Percentiles rank a stretch among this genome's conserved stretches.
Conservation (phyloP, 805 yeast genomes). For the Saccharomycopsis microspora region DNA sequence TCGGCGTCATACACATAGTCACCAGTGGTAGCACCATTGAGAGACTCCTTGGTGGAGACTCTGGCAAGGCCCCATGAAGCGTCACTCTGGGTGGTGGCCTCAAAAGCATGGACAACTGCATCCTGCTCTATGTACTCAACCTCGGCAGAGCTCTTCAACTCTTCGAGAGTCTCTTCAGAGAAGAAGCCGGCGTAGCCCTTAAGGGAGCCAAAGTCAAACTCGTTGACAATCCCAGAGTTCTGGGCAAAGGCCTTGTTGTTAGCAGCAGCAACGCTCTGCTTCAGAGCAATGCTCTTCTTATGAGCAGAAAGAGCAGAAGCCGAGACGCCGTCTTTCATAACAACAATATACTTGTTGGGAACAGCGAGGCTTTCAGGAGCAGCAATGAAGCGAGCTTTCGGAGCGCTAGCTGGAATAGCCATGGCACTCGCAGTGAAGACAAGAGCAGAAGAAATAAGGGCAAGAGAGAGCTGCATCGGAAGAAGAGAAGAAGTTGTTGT, state of each 20-base stretch:
- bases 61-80: conserved; percentile 73
- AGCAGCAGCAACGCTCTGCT: conserved; percentile 10
- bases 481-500: background rate
- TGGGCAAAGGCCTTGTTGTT: conserved; percentile 13
- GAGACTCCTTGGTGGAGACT: conserved; percentile 49
- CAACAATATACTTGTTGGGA: conserved; percentile 74
- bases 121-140: conserved; percentile 59
- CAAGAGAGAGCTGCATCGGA: background rate
- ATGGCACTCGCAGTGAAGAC: background rate
- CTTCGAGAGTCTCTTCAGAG: conserved; percentile 58
- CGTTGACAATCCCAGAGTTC: conserved; percentile 41
- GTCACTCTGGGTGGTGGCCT: conserved; percentile 36
- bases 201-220: conserved; percentile 36
- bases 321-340: conserved; percentile 57
- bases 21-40: conserved; percentile 39
- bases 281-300: conserved; percentile 40
- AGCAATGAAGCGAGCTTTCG: background rate
- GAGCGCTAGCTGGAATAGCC: background rate
- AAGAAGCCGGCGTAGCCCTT: conserved; percentile 82
- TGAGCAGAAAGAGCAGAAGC: conserved; percentile 49
- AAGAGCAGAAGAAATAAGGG: background rate
- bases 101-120: conserved; percentile 30
- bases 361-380: conserved; percentile 30
- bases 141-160: conserved; percentile 53
- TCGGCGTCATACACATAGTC: conserved; percentile 44